Evolutionary conservation across 495 filamentous ascomycete species (phyloP), one percentile per base, ranked within the genome.

Genomic region (Penicillium bialowiezense): DNA sequence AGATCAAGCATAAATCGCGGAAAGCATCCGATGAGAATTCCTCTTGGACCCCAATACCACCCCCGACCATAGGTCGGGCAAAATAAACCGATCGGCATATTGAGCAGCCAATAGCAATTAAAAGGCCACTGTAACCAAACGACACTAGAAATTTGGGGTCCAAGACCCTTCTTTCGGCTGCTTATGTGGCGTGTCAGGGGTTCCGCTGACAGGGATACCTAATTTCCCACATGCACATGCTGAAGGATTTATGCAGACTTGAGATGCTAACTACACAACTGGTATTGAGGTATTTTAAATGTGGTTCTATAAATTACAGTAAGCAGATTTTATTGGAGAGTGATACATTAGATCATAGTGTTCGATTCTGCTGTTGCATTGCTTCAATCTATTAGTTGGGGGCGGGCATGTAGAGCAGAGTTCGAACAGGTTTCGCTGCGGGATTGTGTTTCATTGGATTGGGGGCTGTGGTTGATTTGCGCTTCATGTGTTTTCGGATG

Each of bases 341-440:
- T 26, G 3, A 8, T 26, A 26, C 23, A 26, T 26, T 26, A 3
- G 23, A 8, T 26, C n/a, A 26, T 26, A 3, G 23, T 3, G 8
- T 26, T 26, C 23, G 8, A 4, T 3, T 4, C 23, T 8, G 8
- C 8, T 26, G 23, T 4, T 26, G 23, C 23, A 12, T 19, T 24
- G 18, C 13, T 31, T 1, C 36, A 37, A 13, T 17, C 15, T 29
- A 7, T 40, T 39, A n/a, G 49, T 58, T 26, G 20, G 56, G 51
- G 47, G 45, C 61, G 56, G 61, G 14, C 31, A 64, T 55, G 53
- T 41, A 41, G 34, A 52, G 59, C 54, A 54, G 40, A 58, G 23
- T 60, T 55, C 48, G 41, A 20, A 34, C 18, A 44, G 12, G 38
- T 32, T 41, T 36, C 32, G 21, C 20, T 26, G 9, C 5, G 13